Evolutionary conservation across 306 rosid species (phyloP).

Genomic region (Gillenia trifoliata): DNA sequence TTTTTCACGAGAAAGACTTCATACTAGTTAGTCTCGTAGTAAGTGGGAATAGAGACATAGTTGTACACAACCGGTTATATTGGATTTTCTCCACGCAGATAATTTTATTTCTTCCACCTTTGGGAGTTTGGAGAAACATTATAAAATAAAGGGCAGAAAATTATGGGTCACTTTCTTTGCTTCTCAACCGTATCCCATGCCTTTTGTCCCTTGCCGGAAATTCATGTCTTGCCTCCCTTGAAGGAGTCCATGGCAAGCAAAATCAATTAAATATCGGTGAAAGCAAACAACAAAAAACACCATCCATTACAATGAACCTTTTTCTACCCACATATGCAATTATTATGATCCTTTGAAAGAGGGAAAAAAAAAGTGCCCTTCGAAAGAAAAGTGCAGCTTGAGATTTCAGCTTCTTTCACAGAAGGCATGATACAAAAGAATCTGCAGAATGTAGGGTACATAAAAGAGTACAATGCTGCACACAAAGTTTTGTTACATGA

Average conservation of each 20-base stretch:
- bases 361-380: background rate
- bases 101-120: slow-evolving; percentile 4
- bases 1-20: background rate
- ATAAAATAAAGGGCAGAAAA: slow-evolving; percentile 4
- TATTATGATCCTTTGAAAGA: background rate
- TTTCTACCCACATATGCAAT: slow-evolving; percentile 9
- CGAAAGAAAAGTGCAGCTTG: background rate
- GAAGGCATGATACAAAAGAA: background rate
- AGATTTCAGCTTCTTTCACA: background rate
- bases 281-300: background rate
- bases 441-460: background rate
- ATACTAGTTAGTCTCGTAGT: background rate
- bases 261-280: slow-evolving; percentile 42
- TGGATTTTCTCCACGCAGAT: too few relatives aligned
- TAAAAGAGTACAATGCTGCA: background rate
- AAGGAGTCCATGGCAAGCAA: slow-evolving; percentile 52
- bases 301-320: too few relatives aligned
- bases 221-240: slow-evolving; percentile 79
- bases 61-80: background rate
- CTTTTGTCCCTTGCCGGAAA: slow-evolving; percentile 77
- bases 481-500: background rate
- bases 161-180: slow-evolving; percentile 49
- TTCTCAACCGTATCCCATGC: slow-evolving; percentile 61
- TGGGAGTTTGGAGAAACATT: slow-evolving; percentile 22
- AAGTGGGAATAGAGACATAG: too few relatives aligned